Conservation (phyloP, 495 filamentous ascomycete genomes). For the Saxophila tyrrhenica region DNA sequence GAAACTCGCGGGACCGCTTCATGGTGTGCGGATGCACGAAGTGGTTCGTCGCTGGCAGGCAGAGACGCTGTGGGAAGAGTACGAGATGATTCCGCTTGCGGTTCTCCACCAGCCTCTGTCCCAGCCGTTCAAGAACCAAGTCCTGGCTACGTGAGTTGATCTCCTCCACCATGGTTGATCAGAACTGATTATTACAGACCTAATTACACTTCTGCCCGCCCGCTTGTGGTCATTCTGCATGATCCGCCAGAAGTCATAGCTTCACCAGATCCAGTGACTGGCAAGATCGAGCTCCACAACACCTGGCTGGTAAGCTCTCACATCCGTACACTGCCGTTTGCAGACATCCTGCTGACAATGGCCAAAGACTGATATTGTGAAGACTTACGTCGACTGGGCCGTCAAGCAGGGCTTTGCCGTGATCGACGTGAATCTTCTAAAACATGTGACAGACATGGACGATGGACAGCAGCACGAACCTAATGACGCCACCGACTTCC, state of each 20-base stretch:
- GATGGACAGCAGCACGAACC: constrained; percentile 22
- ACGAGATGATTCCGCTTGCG: constrained; percentile 62
- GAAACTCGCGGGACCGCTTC: constrained; percentile 12
- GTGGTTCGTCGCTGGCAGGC: constrained; percentile 64
- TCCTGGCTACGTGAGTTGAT: constrained; percentile 60
- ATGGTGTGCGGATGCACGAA: constrained; percentile 50
- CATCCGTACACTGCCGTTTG: constrained; percentile 16
- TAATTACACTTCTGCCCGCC: constrained; percentile 40
- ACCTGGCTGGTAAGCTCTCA: constrained; percentile 61
- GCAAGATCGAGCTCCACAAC: constrained; percentile 68
- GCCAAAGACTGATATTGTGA: constrained; percentile 61
- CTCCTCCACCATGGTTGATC: background rate
- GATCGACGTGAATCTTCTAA: constrained; percentile 82
- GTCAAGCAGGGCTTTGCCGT: constrained; percentile 59
- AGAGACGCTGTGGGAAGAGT: constrained; percentile 52
- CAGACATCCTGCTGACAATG: constrained; percentile 35
- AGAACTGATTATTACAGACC: constrained; percentile 36
- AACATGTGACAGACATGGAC: constrained; percentile 44
- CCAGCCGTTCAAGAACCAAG: constrained; percentile 75
- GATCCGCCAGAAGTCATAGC: constrained; percentile 59
- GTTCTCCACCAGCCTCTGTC: constrained; percentile 61
- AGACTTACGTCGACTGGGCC: constrained; percentile 75
- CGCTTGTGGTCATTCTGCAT: constrained; percentile 65
- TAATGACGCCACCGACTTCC: constrained; percentile 35
- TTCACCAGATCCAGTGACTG: constrained; percentile 54